Evolutionary conservation across 352 stramenopile species (phyloP).

Genomic region (Phytophthora pistaciae): DNA sequence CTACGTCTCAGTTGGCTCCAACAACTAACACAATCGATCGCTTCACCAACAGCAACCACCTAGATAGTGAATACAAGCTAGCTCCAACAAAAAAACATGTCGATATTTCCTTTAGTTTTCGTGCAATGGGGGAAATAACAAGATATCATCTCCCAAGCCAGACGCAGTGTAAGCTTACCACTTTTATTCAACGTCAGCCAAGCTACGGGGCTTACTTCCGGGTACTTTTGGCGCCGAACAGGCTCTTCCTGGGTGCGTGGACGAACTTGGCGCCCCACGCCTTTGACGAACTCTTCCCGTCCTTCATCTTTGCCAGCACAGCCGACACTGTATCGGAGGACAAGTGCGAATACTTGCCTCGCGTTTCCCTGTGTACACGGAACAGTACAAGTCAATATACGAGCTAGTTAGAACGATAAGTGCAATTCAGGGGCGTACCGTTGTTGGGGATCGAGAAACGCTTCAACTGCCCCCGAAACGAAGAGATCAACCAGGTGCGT

Average conservation of each 20-base stretch:
- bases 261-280: slow-evolving; percentile 56
- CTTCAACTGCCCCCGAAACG: slow-evolving; percentile 63
- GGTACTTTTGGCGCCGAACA: slow-evolving; percentile 66
- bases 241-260: slow-evolving; percentile 51
- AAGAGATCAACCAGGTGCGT: slow-evolving; percentile 77
- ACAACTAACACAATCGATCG: slow-evolving; percentile 15
- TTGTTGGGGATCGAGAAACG: slow-evolving; percentile 71
- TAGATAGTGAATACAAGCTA: background rate
- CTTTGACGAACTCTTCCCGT: slow-evolving; percentile 59
- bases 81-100: no score
- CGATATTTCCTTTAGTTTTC: no score
- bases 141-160: no score
- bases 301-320: slow-evolving; percentile 81
- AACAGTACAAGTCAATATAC: background rate
- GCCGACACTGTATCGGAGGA: slow-evolving; percentile 70
- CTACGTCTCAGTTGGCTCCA: slow-evolving; percentile 12
- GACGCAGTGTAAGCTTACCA: no score
- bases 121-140: no score
- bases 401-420: no score
- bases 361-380: slow-evolving; percentile 44
- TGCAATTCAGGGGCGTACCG: slow-evolving; percentile 36
- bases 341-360: slow-evolving; percentile 73
- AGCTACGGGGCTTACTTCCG: slow-evolving; percentile 52
- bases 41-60: background rate
- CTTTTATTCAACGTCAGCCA: background rate